These are phyloP conservation scores for Mycena capillaripes DNA, from an alignment of 768 basidiomycete genomes.

Conservation along the genomic window DNA sequence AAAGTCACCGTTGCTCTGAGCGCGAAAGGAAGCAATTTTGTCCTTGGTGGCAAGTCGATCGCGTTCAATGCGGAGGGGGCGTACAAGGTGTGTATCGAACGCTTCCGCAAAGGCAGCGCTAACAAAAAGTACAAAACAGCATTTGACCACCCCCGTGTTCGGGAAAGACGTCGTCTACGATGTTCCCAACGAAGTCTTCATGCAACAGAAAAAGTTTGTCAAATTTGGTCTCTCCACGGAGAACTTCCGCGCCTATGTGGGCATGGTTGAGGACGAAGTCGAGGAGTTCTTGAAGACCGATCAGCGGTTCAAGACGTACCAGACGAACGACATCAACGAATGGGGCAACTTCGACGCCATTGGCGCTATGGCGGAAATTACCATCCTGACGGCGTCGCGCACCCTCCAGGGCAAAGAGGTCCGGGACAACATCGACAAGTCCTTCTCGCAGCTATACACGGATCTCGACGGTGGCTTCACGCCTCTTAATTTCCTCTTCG, in stretches of 20 bases:
- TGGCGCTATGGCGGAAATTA: conserved; percentile 86
- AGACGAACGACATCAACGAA: conserved; percentile 75
- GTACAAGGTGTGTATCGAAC: conserved; percentile 75
- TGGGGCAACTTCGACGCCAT: conserved; percentile 87
- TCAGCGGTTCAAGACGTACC: conserved; percentile 70
- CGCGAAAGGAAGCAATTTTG: conserved; percentile 92
- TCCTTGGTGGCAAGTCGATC: conserved; percentile 93
- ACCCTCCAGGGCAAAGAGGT: conserved; percentile 96
- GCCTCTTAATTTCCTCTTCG: conserved; percentile 95
- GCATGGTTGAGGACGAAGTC: conserved; percentile 85
- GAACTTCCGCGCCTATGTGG: conserved; percentile 88
- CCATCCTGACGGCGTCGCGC: conserved; percentile 93
- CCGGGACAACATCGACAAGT: conserved; percentile 80
- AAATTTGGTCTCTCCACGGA: conserved; percentile 96
- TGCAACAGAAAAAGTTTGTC: conserved; percentile 99
- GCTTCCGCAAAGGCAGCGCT: conserved; percentile 25
- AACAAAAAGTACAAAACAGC: conserved; percentile 57
- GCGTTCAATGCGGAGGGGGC: conserved; percentile 97
- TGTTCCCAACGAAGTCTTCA: conserved; percentile 94
- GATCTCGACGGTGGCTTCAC: conserved; percentile 98
- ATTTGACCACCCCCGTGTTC: conserved; percentile 94
- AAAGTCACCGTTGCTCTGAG: conserved; percentile 93
- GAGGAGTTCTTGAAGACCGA: conserved; percentile 80
- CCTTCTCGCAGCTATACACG: conserved; percentile 86
- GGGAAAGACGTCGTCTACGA: conserved; percentile 99